Conservation (phyloP, 129 eudicot species). For the Arctium minus region DNA sequence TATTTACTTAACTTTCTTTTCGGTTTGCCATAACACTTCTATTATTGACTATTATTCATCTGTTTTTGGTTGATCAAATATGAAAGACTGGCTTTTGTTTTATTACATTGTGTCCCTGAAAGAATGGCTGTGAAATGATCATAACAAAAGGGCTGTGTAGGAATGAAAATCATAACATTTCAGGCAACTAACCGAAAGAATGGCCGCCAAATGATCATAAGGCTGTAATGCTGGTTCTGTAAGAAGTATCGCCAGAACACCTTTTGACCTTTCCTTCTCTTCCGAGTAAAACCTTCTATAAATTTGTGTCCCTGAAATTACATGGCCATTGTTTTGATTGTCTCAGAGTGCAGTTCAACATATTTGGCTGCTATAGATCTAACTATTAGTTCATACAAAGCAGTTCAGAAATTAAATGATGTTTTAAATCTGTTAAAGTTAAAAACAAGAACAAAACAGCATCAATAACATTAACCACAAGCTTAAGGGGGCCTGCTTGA, state of each 20-base stretch:
- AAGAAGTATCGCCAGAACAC: conserved; percentile 71
- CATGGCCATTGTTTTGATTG: background rate
- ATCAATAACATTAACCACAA: background rate
- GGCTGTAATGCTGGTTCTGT: conserved; percentile 51
- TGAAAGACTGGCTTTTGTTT: background rate
- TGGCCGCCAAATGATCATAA: conserved; percentile 48
- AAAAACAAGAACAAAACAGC: background rate
- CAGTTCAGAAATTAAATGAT: background rate
- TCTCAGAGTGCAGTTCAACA: background rate
- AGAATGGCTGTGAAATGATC: background rate
- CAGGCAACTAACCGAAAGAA: conserved; percentile 61
- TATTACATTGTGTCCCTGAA: background rate
- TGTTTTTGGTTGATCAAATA: background rate
- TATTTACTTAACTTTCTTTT: background rate
- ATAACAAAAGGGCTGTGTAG: background rate
- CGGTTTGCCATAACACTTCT: background rate
- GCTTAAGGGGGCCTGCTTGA: too few relatives aligned
- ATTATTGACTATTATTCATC: background rate
- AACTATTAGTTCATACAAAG: background rate
- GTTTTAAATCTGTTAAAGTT: background rate
- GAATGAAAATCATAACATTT: conserved; percentile 2
- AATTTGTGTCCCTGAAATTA: conserved; percentile 61
- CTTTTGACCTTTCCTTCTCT: conserved; percentile 73
- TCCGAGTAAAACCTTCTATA: conserved; percentile 79
- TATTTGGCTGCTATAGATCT: background rate